Conservation (phyloP, 306 rosid genomes). For the Canavalia ensiformis region DNA sequence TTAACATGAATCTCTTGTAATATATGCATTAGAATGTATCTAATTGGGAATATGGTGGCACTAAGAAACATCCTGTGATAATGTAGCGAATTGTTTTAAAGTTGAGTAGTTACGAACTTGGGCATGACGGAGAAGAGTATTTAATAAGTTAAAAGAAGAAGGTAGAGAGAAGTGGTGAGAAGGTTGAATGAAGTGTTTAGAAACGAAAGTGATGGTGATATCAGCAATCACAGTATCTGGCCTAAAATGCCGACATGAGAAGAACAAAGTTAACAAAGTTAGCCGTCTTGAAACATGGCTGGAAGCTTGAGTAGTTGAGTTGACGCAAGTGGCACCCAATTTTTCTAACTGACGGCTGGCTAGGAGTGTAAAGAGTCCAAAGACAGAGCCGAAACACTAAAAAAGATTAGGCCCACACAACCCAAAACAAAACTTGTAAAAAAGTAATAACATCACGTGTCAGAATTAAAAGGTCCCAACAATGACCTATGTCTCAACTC, state of each 20-base stretch:
- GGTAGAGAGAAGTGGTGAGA: not conserved
- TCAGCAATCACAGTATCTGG: not conserved
- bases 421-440: not conserved
- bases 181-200: not conserved
- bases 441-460: constrained; percentile 45
- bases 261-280: not conserved
- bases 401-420: constrained; percentile 26
- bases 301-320: not conserved
- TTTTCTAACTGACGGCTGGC: constrained; percentile 14
- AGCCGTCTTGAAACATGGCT: not conserved
- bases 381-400: not conserved
- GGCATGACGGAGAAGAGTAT: too few species aligned
- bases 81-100: too few species aligned
- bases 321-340: not conserved
- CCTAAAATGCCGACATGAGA: constrained; percentile 11
- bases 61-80: too few species aligned
- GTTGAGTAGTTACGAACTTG: too few species aligned
- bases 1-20: too few species aligned
- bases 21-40: too few species aligned
- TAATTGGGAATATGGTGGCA: too few species aligned
- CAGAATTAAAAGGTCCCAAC: not conserved
- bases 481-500: not conserved
- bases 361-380: not conserved
- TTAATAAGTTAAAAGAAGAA: too few species aligned
- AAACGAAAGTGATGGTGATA: not conserved